A percentile compares a stretch with the other conserved stretches of the same genome.
phyloP scores from a whole-genome alignment of 2,329 filamentous ascomycete species.

The Emmonsiellopsis sp. region DNA sequence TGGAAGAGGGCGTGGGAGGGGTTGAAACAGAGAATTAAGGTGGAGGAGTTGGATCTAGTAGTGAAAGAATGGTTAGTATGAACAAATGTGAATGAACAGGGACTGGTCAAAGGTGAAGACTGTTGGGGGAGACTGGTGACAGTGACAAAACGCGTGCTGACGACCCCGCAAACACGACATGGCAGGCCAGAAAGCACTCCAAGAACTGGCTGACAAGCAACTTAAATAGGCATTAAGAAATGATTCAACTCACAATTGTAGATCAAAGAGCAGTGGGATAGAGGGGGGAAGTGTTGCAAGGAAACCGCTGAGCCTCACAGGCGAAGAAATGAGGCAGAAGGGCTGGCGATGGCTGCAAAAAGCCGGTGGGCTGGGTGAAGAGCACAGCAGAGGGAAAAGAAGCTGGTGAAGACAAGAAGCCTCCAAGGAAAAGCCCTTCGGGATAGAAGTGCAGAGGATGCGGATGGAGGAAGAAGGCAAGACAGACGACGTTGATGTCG shows the following conservation, averaged over 20 bases:
- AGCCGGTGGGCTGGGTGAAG: neutral
- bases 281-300: neutral
- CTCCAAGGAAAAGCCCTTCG: neutral
- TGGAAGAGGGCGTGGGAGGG: neutral
- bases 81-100: too few relatives aligned
- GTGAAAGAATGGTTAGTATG: too few relatives aligned
- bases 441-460: neutral
- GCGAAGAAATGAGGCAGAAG: neutral
- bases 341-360: neutral
- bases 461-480: neutral
- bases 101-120: too few relatives aligned
- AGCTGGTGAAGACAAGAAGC: neutral
- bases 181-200: too few relatives aligned
- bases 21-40: too few relatives aligned
- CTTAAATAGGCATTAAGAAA: neutral
- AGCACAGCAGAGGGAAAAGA: slow-evolving; percentile 3
- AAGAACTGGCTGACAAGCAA: neutral
- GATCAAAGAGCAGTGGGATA: neutral
- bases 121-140: too few relatives aligned
- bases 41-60: too few relatives aligned
- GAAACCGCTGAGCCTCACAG: neutral
- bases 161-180: too few relatives aligned
- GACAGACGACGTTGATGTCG: slow-evolving; percentile 5
- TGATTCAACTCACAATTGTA: neutral
- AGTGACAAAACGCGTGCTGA: too few relatives aligned